Evolutionary conservation across 1,284 basidiomycete genomes (phyloP).

Genomic region (Trichosporon faecale): DNA sequence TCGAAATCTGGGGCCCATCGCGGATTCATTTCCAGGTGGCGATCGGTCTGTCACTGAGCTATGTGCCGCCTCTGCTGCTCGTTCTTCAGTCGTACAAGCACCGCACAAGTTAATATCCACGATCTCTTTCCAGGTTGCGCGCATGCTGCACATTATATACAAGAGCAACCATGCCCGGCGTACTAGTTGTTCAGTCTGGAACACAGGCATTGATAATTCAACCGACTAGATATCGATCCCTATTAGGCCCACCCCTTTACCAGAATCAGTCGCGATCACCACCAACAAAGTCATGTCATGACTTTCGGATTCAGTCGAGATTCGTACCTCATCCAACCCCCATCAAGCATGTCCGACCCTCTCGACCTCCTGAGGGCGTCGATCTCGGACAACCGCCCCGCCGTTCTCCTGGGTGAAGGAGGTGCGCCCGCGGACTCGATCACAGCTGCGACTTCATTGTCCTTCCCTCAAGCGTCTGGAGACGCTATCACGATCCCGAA

Average conservation of each 20-base stretch:
- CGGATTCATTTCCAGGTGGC: not conserved
- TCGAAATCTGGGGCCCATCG: not conserved
- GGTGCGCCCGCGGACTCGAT: conserved; percentile 55
- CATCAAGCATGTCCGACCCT: conserved; percentile 30
- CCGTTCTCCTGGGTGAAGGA: conserved; percentile 50
- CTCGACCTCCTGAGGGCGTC: conserved; percentile 43
- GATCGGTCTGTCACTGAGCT: not conserved
- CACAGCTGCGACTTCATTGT: conserved; percentile 64
- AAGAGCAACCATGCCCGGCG: too few relatives aligned
- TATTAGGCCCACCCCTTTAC: not conserved
- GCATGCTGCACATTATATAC: too few relatives aligned
- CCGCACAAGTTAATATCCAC: too few relatives aligned
- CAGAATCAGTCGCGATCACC: not conserved
- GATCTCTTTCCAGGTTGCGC: too few relatives aligned
- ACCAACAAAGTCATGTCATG: conserved; percentile 1
- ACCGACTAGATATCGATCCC: not conserved
- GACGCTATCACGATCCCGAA: conserved; percentile 60
- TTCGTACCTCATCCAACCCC: not conserved
- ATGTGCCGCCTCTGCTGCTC: too few relatives aligned
- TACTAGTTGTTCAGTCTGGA: too few relatives aligned
- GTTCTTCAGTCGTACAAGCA: too few relatives aligned
- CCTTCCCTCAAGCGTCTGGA: conserved; percentile 56
- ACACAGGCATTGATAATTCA: too few relatives aligned
- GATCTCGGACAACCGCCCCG: conserved; percentile 29
- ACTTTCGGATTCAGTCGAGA: not conserved